Conservation (phyloP, 257 asterid species). For the Salvia miltiorrhiza region DNA sequence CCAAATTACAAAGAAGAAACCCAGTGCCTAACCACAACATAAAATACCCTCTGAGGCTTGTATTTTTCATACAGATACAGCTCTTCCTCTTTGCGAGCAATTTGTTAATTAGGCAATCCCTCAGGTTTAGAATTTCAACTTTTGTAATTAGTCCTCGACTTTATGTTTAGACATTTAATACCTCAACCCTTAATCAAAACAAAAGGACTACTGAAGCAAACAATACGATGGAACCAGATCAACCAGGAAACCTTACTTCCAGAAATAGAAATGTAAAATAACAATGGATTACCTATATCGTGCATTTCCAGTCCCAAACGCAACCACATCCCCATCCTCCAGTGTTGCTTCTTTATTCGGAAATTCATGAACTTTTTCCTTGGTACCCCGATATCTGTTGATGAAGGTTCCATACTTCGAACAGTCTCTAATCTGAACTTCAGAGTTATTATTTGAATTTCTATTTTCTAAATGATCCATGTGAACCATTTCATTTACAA, state of each 20-base stretch:
- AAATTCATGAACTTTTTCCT: conserved; percentile 75
- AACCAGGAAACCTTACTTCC: conserved; percentile 6
- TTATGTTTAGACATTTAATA: background rate
- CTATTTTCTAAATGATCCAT: conserved; percentile 42
- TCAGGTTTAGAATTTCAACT: too few relatives aligned
- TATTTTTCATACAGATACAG: background rate
- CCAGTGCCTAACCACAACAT: background rate
- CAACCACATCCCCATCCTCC: conserved; percentile 72
- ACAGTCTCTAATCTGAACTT: conserved; percentile 77
- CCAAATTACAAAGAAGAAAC: background rate
- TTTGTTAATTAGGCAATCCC: too few relatives aligned
- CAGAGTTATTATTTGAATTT: conserved; percentile 37
- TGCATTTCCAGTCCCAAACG: conserved; percentile 93
- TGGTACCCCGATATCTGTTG: conserved; percentile 35
- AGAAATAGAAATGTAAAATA: conserved; percentile 4
- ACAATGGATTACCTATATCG: conserved; percentile 59
- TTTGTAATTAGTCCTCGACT: background rate
- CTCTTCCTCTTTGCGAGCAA: too few relatives aligned
- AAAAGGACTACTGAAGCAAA: conserved; percentile 7
- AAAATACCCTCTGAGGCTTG: background rate
- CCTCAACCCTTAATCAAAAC: background rate
- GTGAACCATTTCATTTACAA: conserved; percentile 77
- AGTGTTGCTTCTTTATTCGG: conserved; percentile 64
- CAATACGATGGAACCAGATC: background rate
- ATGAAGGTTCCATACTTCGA: conserved; percentile 92